Evolutionary conservation across 2,329 filamentous ascomycete genomes (phyloP), one percentile per base, ranked within the genome.

Genomic region (Venturia effusa): DNA sequence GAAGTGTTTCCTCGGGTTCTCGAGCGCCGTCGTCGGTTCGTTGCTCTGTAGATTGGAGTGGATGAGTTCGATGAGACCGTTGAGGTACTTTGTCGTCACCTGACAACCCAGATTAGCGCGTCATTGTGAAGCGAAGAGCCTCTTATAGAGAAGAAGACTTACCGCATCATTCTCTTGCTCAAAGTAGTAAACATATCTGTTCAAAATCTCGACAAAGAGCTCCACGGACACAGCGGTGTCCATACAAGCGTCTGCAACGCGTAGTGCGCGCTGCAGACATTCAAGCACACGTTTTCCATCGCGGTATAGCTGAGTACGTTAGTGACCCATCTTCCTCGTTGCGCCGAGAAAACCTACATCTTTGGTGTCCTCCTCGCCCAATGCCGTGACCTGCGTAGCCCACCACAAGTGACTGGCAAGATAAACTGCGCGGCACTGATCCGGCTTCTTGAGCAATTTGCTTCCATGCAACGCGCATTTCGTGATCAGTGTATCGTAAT

Each of bases 171-270:
- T 99, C 74, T 96, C 91, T 75, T 99, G 93, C 76, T 99, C 94
- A 78, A 97, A 99, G 79, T 97, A 99, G 76, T 99, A 99, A 62
- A 97, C 92, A 74, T 99, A 99, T 75, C 94, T 87, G 75, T 99
- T 97, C 64, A 99, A 80, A 67, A 99, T 99, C 78, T 99, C 94
- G 64, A 99, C 93, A 76, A 99, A 99, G 60, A 99, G 83, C 77
- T 99, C 95, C 59, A 99, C 94, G 2, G 92, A 97, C 4, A 97
- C 92, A 7, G 92, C 91, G 8, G 92, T 94, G 76, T 99, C 95
- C 94, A 99, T 99, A 78, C 94, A 99, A 7, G 94, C 95, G 76
- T 99, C 94, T 2, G 94, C 95, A 34, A 99, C 95, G 41, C 95
- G 88, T 11, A 99, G 86, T 13, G 94, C 94, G 64, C 94, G 88